These are phyloP conservation scores for Podospora pseudoanserina DNA, from an alignment of 495 filamentous ascomycete species.

Conservation along the genomic window DNA sequence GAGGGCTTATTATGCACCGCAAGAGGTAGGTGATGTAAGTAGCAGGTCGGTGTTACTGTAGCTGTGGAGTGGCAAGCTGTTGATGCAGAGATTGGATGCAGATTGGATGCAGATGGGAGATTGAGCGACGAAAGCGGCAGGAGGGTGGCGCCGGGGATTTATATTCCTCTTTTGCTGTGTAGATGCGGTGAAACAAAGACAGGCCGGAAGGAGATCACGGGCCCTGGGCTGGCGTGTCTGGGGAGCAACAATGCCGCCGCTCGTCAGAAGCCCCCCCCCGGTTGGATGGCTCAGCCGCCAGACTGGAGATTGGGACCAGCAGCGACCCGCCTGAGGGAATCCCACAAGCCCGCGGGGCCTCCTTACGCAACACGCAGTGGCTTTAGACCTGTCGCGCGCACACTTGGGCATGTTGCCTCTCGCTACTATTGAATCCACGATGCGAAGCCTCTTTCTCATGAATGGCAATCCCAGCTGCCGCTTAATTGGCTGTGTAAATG, in stretches of 20 bases:
- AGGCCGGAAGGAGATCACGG: conserved; percentile 21
- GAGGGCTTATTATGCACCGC: not conserved
- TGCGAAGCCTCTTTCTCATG: conserved; percentile 7
- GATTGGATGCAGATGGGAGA: not conserved
- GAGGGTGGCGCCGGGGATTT: conserved; percentile 14
- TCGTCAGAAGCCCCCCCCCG: conserved; percentile 12
- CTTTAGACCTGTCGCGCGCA: not conserved
- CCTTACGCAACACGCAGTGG: no score
- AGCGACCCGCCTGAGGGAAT: not conserved
- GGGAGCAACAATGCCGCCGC: conserved; percentile 17
- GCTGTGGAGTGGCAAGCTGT: not conserved
- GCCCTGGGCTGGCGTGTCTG: conserved; percentile 13
- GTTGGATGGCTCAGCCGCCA: conserved; percentile 23
- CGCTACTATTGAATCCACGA: not conserved
- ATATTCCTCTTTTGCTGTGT: not conserved
- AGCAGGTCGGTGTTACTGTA: not conserved
- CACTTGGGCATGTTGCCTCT: conserved; percentile 8
- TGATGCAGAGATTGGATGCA: not conserved
- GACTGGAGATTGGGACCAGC: conserved; percentile 13
- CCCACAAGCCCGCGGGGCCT: no score
- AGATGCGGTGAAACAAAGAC: conserved; percentile 16
- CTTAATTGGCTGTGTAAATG: not conserved
- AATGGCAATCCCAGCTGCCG: not conserved
- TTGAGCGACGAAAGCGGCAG: conserved; percentile 19
- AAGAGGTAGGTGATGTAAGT: not conserved